A percentile compares a stretch with the other conserved stretches of the same genome.
Evolutionary conservation across 768 basidiomycete genomes (phyloP).

Genomic region (Macrolepiota albuminosa): DNA sequence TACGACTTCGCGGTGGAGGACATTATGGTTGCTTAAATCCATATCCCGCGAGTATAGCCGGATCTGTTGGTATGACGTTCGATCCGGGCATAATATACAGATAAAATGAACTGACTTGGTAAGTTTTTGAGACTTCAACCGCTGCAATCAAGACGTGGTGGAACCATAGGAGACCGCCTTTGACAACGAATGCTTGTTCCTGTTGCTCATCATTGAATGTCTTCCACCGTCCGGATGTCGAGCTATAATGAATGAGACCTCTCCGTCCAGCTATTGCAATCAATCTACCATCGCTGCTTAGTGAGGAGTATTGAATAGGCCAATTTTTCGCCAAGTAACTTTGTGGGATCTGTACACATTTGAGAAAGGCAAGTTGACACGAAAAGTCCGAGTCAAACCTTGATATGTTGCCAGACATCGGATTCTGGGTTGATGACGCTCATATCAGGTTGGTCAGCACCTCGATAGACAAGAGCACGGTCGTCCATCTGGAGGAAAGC

Average conservation of each 20-base stretch:
- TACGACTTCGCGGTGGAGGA: slow-evolving; percentile 77
- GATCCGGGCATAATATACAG: neutral
- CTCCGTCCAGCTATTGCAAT: slow-evolving; percentile 90
- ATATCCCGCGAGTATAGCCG: slow-evolving; percentile 92
- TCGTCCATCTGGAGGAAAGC: slow-evolving; percentile 96
- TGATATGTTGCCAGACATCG: slow-evolving; percentile 97
- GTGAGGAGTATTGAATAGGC: slow-evolving; percentile 89
- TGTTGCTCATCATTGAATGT: slow-evolving; percentile 75
- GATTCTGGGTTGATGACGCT: slow-evolving; percentile 97
- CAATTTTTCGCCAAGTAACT: slow-evolving; percentile 87
- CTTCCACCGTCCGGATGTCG: slow-evolving; percentile 94
- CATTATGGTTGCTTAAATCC: slow-evolving; percentile 77
- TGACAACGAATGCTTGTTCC: slow-evolving; percentile 82
- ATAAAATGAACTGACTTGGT: slow-evolving; percentile 49
- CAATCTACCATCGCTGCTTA: slow-evolving; percentile 86
- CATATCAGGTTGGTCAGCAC: slow-evolving; percentile 97
- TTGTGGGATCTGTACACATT: slow-evolving; percentile 70
- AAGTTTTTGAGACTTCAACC: slow-evolving; percentile 74
- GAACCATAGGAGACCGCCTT: slow-evolving; percentile 94
- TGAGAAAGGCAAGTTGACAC: slow-evolving; percentile 1
- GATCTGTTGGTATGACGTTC: slow-evolving; percentile 45
- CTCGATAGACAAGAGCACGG: slow-evolving; percentile 86
- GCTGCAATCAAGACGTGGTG: slow-evolving; percentile 92
- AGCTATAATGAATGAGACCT: slow-evolving; percentile 91
- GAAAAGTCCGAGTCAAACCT: slow-evolving; percentile 38